Base-by-base conservation (phyloP, 2,329 filamentous ascomycete species). In the Fusarium clavum region DNA sequence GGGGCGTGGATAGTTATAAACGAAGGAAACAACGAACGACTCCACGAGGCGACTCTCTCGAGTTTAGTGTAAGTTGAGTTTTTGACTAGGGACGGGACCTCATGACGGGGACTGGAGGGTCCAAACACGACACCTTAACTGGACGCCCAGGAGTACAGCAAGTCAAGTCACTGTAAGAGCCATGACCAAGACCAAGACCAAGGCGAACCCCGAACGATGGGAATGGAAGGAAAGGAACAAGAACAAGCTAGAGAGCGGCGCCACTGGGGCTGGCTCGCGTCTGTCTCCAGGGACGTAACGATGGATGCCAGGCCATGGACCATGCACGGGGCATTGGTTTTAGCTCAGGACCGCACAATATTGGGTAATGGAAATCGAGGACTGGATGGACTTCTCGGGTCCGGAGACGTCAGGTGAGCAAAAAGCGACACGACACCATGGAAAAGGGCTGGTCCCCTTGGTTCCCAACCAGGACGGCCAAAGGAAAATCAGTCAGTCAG, bases 361-460 rank as follows among this genome's bases (percentile, higher is more conserved):
- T 85, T 84, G 81, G 76, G 83, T 84, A 85, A 85, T 84, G 73
- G 74, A 84, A 85, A 84, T 79, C 76, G 76, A 78, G 77, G 76
- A 78, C 77, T 82, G 81, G 79, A 77, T 82, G 81, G 79, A 77
- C 73, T 64, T 74, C 34, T 68, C 70, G 64, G 64, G 60, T 52
- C 57, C 51, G 54, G 64, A 58, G 38, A 62, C 57, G 73, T 76
- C 74, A 76, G 74, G 73, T 76, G 73, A 75, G 73, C 73, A 76
- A 68, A 44, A 47, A 30, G 22, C n/a, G 41, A 67, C 62, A 67
- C 63, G 66, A 71, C 70, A 70, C 70, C 65, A 71, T 65, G 71
- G 70, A 64, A 63, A 64, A 64, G 55, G 68, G 58, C 57, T 61
- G 69, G 69, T 34, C 30, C 48, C n/a, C 22, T 24, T 24, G 8